Base-by-base conservation (phyloP, 2,329 filamentous ascomycete species). In the Botrytis elliptica region DNA sequence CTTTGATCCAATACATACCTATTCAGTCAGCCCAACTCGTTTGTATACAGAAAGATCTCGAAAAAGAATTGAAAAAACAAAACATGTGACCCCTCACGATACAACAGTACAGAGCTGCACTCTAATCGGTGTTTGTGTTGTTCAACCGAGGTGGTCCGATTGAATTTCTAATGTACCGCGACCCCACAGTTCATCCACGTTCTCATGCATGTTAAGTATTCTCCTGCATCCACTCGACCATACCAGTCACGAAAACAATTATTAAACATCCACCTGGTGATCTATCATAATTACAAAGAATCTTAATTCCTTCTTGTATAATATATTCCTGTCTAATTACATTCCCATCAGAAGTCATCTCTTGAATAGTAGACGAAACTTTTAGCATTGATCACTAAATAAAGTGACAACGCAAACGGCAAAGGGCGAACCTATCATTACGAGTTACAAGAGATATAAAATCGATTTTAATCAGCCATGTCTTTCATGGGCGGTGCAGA, bases 401-500 rank as follows among this genome's bases (percentile, higher is more conserved):
- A 59, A 57, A 68, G 46, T 33, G 38, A 33, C 36, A 38, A 44
- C 36, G 46, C 49, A 42, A 67, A 36, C 40, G 62, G 33, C 38
- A 9, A 42, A 57, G 36, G 9, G 25, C 40, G 40, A 70, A 33
- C 33, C 20, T 12, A 60, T 49, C 52, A 55, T 40, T 68, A 46
- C 8, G 46, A 62, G 29, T 33, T 62, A 52, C 42, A 68, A 38
- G 36, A 62, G 25, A 52, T 38, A 62, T 42, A 42, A 68, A 40
- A 16, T 33, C 33, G 14, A 38, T 38, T 72, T 42, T 46, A 29
- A 20, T 70, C 57, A 59, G 59, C 59, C 14, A 98, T 99, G 95
- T 98, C 95, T 72, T 98, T 99, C 83, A 88, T 98, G 80, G 93
- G 94, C 84, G 95, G 95, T 79, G 93, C 95, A 79, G 96, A 98